Evolutionary conservation across 768 basidiomycete genomes (phyloP), one percentile per base, ranked within the genome.

Genomic region (Amanita fuliginea): DNA sequence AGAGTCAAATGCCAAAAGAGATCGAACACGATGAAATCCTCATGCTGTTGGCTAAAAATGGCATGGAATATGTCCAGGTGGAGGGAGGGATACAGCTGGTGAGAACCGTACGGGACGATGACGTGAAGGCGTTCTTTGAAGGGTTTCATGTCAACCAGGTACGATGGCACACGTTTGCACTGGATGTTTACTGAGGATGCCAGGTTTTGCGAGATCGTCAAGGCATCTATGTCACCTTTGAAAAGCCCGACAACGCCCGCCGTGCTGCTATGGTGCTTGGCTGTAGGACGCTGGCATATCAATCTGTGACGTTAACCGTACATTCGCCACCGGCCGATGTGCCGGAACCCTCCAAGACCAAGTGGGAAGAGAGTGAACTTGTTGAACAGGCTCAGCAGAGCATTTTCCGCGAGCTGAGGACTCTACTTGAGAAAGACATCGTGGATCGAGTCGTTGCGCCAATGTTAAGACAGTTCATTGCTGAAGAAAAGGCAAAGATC

Each of bases 221-320:
- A 1, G 85, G 81, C 8, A 84, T 88, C 73, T 94, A 92, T 59
- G 75, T 93, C 54, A 86, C 90, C 3, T 97, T 96, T 61, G 59
- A 67, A 16, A 76, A 78, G 3, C 60, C 70, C 2, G 77, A 77
- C 48, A 62, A 75, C 0, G 92, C 92, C 0, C 70, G 79, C 5
- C 72, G 83, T 3, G 86, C 89, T 0, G 73, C 74, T 7, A 75
- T 77, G 55, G 80, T 88, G 3, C 74, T 93, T 32, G 68, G 42
- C 26, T 67, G 68, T 10, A 76, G 75, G 35, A 77, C 70, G 51
- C 73, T 87, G 2, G 76, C 72, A 1, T 75, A 79, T 55, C 79
- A 79, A 53, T 64, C 77, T 16, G 80, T 86, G 16, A 73, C 70
- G 11, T 65, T 86, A 21, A 72, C 74, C 9, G 70, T 78, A 6